Conservation (phyloP, 2,329 filamentous ascomycete species). For the Hypoxylon sp. region DNA sequence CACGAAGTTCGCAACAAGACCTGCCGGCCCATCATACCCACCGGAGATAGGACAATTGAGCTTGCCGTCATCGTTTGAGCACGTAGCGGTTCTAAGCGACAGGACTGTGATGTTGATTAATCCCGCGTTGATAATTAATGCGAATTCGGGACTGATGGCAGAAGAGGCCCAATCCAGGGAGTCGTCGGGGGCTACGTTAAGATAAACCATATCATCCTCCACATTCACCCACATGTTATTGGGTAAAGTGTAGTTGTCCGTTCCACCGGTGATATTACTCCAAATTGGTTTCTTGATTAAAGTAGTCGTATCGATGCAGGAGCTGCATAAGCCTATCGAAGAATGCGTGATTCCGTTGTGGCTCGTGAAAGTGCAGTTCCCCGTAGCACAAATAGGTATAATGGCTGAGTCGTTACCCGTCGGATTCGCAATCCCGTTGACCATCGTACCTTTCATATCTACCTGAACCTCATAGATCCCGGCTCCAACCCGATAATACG, state of each 20-base stretch:
- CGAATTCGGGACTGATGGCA: conserved; percentile 38
- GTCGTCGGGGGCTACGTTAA: conserved; percentile 38
- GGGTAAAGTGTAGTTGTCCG: conserved; percentile 42
- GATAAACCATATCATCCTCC: conserved; percentile 25
- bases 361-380: conserved; percentile 47
- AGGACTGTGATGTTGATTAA: conserved; percentile 45
- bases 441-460: conserved; percentile 52
- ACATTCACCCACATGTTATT: conserved; percentile 42
- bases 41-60: conserved; percentile 38
- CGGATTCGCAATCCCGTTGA: conserved; percentile 50
- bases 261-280: background rate
- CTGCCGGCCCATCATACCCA: conserved; percentile 10
- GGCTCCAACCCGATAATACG: conserved; percentile 41
- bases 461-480: conserved; percentile 46
- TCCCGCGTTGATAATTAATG: conserved; percentile 18
- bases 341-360: conserved; percentile 46
- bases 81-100: conserved; percentile 37
- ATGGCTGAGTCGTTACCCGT: conserved; percentile 42
- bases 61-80: conserved; percentile 24
- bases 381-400: conserved; percentile 42
- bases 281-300: conserved; percentile 22
- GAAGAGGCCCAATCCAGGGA: conserved; percentile 39
- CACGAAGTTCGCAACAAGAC: conserved; percentile 40
- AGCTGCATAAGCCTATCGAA: conserved; percentile 48
- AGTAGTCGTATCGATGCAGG: conserved; percentile 45